Evolutionary conservation across 2,329 filamentous ascomycete genomes (phyloP), one percentile per base, ranked within the genome.

Genomic region (Penicillium paneum): DNA sequence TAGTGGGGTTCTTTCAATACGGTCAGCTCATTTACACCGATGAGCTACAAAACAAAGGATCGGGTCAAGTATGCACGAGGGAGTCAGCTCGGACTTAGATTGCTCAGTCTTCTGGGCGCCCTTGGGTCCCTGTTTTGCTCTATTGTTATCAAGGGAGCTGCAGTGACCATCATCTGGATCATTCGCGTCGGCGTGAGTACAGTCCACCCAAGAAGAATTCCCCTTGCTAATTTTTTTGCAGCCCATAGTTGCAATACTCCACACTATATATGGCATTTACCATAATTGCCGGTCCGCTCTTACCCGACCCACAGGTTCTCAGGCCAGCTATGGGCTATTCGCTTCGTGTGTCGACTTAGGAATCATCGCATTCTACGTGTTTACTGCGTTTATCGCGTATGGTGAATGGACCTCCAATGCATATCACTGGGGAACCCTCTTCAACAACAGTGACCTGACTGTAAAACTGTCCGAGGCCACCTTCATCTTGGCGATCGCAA

Each of bases 321-420:
- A 91, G 17, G 87, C 90, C 13, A 93, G 90, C 60, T 97, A 97
- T 73, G 91, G 95, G 73, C 76, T 94, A 54, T 97, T 97, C 70
- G 85, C 91, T 3, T 80, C 83, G 11, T 76, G 91, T 40, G 82
- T 88, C 39, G 93, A 97, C 70, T 74, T 78, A n/a, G 81, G 81
- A 17, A 74, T 87, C 49, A 78, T 86, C 32, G 83, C 84, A 0
- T 86, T 87, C 69, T 85, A 84, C 60, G 77, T 81, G 55, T 86
- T 85, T 67, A 82, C 81, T 8, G 77, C 80, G 10, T 74, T 83
- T 45, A 73, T 84, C 53, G 74, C 81, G 4, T 77, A 80, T 51
- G 75, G 76, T 31, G 80, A 86, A 61, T 79, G 76, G 55, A 74
- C 74, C 8, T 62, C 59, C 11, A 67, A 71, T 43, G 57, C 62